A percentile compares a stretch with the other conserved stretches of the same genome.
These are phyloP conservation scores for Calonectria montana DNA, from an alignment of 2,329 filamentous ascomycete species.

Conservation along the genomic window DNA sequence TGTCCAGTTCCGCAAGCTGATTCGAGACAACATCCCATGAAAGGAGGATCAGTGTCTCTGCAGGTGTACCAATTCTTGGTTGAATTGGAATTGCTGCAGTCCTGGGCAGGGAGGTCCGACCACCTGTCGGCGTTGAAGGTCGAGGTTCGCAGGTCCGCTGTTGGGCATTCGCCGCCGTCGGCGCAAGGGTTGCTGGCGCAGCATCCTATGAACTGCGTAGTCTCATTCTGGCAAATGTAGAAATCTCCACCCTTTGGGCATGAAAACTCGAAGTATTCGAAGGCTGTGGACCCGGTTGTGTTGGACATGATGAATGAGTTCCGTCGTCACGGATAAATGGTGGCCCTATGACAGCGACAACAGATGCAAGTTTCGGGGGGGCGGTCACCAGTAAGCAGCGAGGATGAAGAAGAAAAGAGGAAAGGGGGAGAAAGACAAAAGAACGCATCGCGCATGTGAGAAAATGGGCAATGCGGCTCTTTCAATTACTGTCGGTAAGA, in stretches of 20 bases:
- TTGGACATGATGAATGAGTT: conserved; percentile 28
- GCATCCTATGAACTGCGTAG: conserved; percentile 53
- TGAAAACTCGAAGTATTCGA: conserved; percentile 40
- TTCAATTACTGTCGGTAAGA: conserved; percentile 14
- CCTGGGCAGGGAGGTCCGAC: conserved; percentile 45
- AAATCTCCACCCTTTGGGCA: conserved; percentile 50
- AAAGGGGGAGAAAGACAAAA: conserved; percentile 5
- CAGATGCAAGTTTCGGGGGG: neutral
- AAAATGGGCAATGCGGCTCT: conserved; percentile 19
- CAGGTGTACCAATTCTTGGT: conserved; percentile 51
- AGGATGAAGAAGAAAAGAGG: neutral
- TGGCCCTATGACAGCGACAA: neutral
- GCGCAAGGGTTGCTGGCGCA: conserved; percentile 52
- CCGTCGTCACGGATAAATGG: neutral
- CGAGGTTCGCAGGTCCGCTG: conserved; percentile 40
- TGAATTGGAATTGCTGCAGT: conserved; percentile 41
- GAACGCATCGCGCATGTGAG: conserved; percentile 1
- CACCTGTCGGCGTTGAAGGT: conserved; percentile 48
- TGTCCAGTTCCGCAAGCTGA: conserved; percentile 34
- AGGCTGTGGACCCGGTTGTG: neutral
- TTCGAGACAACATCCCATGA: conserved; percentile 53
- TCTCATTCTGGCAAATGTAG: conserved; percentile 51
- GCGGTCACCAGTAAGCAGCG: neutral
- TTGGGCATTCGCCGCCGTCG: conserved; percentile 47
- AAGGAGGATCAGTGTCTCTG: conserved; percentile 44